Evolutionary conservation across 2,329 filamentous ascomycete species (phyloP).

Genomic region (Dothideomycetes sp.): DNA sequence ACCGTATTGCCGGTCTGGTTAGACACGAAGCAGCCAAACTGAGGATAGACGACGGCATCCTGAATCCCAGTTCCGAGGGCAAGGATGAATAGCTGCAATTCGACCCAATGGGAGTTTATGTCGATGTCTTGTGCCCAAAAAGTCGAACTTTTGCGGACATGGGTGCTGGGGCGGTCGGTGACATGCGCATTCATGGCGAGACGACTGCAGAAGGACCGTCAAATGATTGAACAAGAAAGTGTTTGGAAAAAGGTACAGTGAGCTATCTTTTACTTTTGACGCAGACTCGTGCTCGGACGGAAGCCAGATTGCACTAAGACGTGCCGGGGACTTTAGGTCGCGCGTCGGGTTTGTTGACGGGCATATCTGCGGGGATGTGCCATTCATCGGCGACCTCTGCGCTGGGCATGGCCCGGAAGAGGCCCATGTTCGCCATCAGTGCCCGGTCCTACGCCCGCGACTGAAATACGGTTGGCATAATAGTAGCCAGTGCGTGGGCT

Average conservation of each 20-base stretch:
- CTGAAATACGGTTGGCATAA: not conserved
- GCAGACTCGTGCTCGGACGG: no score
- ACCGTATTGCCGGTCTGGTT: slow-evolving; percentile 58
- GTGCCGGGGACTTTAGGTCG: no score
- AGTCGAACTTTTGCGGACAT: not conserved
- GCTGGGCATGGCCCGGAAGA: slow-evolving; percentile 1
- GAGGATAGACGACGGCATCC: slow-evolving; percentile 47
- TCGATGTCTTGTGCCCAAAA: slow-evolving; percentile 2
- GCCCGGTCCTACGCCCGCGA: not conserved
- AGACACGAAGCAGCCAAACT: slow-evolving; percentile 54
- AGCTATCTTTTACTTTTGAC: no score
- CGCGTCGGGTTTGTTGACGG: no score
- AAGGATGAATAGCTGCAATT: no score
- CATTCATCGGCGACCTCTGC: slow-evolving; percentile 1
- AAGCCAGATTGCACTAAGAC: no score
- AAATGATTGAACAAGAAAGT: no score
- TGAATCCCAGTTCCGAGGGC: slow-evolving; percentile 2
- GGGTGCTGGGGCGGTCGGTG: no score
- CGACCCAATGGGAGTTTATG: not conserved
- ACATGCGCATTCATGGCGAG: not conserved
- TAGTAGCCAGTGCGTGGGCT: slow-evolving; percentile 1
- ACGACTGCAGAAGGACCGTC: no score
- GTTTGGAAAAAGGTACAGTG: no score
- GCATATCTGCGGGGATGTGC: not conserved
- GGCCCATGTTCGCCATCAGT: not conserved